phyloP scores from a whole-genome alignment of 768 basidiomycete species.

The Leucosporidium creatinivorum region DNA sequence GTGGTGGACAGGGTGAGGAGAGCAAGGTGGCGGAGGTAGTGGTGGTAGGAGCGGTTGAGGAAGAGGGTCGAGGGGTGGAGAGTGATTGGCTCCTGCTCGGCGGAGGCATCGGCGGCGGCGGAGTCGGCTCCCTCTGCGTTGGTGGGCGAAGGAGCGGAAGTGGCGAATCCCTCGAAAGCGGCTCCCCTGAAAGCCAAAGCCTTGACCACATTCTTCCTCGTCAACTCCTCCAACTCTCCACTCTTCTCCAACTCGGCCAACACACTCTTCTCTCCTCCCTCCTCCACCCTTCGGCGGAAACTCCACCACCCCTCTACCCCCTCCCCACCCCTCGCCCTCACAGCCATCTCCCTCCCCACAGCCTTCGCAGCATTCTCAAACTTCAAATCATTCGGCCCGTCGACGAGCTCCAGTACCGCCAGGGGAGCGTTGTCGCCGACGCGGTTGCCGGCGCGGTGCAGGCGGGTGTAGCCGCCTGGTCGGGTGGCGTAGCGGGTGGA shows the following conservation, averaged over 20 bases:
- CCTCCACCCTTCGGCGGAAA: constrained; percentile 15
- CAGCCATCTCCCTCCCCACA: constrained; percentile 67
- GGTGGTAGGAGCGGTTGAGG: constrained; percentile 32
- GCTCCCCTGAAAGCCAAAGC: constrained; percentile 26
- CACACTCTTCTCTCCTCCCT: constrained; percentile 1
- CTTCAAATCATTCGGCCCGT: constrained; percentile 79
- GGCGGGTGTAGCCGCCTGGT: constrained; percentile 89
- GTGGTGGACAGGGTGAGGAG: constrained; percentile 15
- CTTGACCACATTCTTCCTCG: constrained; percentile 33
- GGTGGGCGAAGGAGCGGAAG: too few species aligned
- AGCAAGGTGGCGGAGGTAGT: constrained; percentile 31
- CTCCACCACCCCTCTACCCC: constrained; percentile 2
- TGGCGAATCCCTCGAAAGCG: not conserved
- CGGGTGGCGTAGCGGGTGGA: constrained; percentile 70
- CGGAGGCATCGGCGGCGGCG: too few species aligned
- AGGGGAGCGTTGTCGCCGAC: constrained; percentile 86
- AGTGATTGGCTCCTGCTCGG: not conserved
- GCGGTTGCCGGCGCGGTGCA: constrained; percentile 83
- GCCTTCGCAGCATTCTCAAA: constrained; percentile 82
- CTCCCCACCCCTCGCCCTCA: constrained; percentile 19
- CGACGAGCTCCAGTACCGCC: constrained; percentile 89
- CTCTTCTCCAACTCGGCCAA: not conserved
- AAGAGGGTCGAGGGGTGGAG: constrained; percentile 18
- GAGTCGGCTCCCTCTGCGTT: too few species aligned
- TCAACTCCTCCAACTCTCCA: constrained; percentile 15